Base-by-base conservation (phyloP, 768 basidiomycete species). In the Pulveroboletus sp. region DNA sequence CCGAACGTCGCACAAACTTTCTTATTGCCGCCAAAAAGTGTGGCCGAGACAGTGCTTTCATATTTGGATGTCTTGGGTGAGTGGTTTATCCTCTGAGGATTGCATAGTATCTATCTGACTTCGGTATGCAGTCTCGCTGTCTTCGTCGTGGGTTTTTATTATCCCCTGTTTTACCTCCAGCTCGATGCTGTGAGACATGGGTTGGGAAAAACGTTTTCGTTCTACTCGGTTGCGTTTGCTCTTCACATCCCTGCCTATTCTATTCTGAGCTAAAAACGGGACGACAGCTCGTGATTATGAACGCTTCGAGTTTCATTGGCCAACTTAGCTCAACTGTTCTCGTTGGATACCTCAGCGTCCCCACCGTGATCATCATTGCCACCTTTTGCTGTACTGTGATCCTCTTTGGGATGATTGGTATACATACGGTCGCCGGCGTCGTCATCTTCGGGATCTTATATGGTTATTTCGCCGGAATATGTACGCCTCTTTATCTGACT, bases 141-240 rank as follows among this genome's bases (percentile, higher is more conserved):
- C 30, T 70, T 69, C 21, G 59, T 74, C 18, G 53, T 71, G 5
- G 78, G 75, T 1, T 62, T 80, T 35, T 82, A 75, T 57, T 79
- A 76, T 49, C 80, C 81, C 1, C 66, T 81, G 26, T 83, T 81
- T 65, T 84, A 80, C 58, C 64, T 84, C 21, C 83, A 84, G 54
- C 67, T 83, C 14, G 71, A 79, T 39, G 71, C 81, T 1, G 70
- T 77, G 18, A 69, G 67, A 44, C 77, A 78, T 40, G 75, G 73
- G 1, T 64, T 81, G 15, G 64, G 69, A 28, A 64, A 70, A 4
- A 64, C 61, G 6, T 66, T 84, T n/a, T 78, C 82, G 0, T 83
- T 84, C 53, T 82, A 83, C 56, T 75, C 74, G 37, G 82, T 82
- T 67, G 58, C 36, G 71, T 64, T 18, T 33, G 6, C 11, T 35